These are phyloP conservation scores for Aureobasidium leucospermi DNA, from an alignment of 2,329 filamentous ascomycete species.

Conservation along the genomic window DNA sequence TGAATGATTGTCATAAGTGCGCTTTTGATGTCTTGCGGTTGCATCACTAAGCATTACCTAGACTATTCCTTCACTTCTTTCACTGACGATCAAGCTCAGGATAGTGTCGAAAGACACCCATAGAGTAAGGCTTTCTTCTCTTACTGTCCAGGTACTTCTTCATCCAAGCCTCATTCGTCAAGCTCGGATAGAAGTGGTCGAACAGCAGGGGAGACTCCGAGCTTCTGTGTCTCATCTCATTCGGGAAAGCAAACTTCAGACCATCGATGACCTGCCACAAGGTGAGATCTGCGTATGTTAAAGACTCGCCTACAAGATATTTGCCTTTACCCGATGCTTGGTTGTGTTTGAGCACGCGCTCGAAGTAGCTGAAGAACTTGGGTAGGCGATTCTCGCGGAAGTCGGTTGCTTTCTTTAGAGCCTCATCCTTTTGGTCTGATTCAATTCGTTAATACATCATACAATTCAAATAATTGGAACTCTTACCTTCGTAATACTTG, in stretches of 20 bases:
- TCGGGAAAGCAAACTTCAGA: constrained; percentile 61
- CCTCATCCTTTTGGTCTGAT: constrained; percentile 61
- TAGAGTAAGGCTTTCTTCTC: constrained; percentile 52
- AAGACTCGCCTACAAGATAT: constrained; percentile 56
- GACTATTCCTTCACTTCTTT: neutral
- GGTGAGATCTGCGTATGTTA: constrained; percentile 68
- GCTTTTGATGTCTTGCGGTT: neutral
- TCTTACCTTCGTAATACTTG: constrained; percentile 54
- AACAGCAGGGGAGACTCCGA: constrained; percentile 56
- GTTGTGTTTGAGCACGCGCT: constrained; percentile 55
- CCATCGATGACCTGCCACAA: constrained; percentile 59
- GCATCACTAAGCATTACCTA: neutral
- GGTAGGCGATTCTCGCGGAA: constrained; percentile 58
- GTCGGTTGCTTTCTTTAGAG: constrained; percentile 48
- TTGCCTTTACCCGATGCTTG: constrained; percentile 49
- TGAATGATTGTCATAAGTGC: neutral
- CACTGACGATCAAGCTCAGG: constrained; percentile 58
- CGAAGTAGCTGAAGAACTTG: constrained; percentile 65
- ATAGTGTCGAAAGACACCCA: constrained; percentile 66
- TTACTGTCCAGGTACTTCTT: constrained; percentile 63
- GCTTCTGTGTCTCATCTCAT: constrained; percentile 51
- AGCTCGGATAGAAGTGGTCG: constrained; percentile 50
- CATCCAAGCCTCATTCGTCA: constrained; percentile 57
- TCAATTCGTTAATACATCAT: neutral
- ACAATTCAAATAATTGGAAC: neutral